phyloP scores from a whole-genome alignment of 495 filamentous ascomycete genomes.

The Aspergillus wentii region DNA sequence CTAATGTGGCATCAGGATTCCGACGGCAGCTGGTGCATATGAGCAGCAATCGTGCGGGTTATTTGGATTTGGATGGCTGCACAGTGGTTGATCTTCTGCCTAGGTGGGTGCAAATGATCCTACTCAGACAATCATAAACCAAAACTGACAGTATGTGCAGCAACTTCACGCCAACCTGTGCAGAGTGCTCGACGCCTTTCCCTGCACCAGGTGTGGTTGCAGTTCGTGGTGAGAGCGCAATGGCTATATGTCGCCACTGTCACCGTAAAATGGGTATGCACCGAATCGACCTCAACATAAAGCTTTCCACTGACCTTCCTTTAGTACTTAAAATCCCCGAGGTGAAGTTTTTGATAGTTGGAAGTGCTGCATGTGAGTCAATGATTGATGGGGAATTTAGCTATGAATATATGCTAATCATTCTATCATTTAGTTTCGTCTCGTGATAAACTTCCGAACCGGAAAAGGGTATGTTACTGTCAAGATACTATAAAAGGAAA shows the following conservation, averaged over 20 bases:
- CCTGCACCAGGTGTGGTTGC: slow-evolving; percentile 59
- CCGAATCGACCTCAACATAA: neutral
- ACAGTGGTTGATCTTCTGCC: slow-evolving; percentile 75
- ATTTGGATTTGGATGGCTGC: slow-evolving; percentile 77
- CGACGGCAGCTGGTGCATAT: slow-evolving; percentile 72
- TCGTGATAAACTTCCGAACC: slow-evolving; percentile 40
- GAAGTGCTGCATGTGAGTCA: slow-evolving; percentile 43
- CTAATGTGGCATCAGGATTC: slow-evolving; percentile 46
- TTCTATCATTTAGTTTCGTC: slow-evolving; percentile 23
- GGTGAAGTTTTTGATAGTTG: slow-evolving; percentile 73
- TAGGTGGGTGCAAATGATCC: slow-evolving; percentile 43
- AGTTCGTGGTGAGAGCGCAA: slow-evolving; percentile 70
- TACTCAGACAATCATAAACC: slow-evolving; percentile 1
- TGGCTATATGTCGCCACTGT: slow-evolving; percentile 76
- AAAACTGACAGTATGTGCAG: slow-evolving; percentile 30
- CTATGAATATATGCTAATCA: slow-evolving; percentile 3
- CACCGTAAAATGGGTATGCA: slow-evolving; percentile 71
- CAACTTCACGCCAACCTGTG: slow-evolving; percentile 78
- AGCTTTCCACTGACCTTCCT: neutral
- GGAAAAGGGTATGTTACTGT: slow-evolving; percentile 50
- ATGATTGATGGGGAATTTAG: neutral
- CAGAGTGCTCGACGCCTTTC: slow-evolving; percentile 67
- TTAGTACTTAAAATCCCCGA: slow-evolving; percentile 68
- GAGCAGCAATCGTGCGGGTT: slow-evolving; percentile 72
- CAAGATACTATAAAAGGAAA: too few relatives aligned